Evolutionary conservation across 2,329 filamentous ascomycete genomes (phyloP).

Genomic region (Fusarium hainanense): DNA sequence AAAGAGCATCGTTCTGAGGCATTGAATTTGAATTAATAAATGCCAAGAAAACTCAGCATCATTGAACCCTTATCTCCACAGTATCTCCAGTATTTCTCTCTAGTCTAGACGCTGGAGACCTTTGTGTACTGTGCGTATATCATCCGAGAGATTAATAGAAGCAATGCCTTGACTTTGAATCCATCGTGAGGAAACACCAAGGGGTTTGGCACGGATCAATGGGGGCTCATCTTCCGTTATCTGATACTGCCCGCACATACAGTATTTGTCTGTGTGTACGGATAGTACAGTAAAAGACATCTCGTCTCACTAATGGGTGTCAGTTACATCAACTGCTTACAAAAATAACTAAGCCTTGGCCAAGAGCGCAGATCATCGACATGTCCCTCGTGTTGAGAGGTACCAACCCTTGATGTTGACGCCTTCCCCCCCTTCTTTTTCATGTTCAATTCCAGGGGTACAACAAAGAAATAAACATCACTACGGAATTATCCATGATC

Average conservation of each 20-base stretch:
- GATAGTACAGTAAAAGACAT: not conserved
- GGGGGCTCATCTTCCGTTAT: not conserved
- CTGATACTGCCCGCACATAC: not conserved
- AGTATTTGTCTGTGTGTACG: not conserved
- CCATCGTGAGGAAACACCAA: not conserved
- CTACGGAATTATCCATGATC: not conserved
- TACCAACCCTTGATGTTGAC: not conserved
- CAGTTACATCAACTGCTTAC: slow-evolving; percentile 9
- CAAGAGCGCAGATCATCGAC: slow-evolving; percentile 5
- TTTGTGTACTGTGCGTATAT: slow-evolving; percentile 12
- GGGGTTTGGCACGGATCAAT: slow-evolving; percentile 11
- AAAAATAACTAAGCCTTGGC: slow-evolving; percentile 20
- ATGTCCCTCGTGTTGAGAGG: not conserved
- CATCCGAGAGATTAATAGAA: slow-evolving; percentile 5
- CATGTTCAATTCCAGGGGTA: not conserved
- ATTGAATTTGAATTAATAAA: not conserved
- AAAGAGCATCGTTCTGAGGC: not conserved
- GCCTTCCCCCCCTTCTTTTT: slow-evolving; percentile 3
- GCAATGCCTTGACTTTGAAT: slow-evolving; percentile 6
- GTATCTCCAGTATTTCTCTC: slow-evolving; percentile 20
- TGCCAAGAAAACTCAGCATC: slow-evolving; percentile 27
- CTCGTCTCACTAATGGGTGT: not conserved
- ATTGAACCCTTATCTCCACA: slow-evolving; percentile 33
- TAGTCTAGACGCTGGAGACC: slow-evolving; percentile 1
- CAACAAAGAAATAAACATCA: not conserved